phyloP scores from a whole-genome alignment of 23 red algal genomes.

The Gracilaria gracilis region DNA sequence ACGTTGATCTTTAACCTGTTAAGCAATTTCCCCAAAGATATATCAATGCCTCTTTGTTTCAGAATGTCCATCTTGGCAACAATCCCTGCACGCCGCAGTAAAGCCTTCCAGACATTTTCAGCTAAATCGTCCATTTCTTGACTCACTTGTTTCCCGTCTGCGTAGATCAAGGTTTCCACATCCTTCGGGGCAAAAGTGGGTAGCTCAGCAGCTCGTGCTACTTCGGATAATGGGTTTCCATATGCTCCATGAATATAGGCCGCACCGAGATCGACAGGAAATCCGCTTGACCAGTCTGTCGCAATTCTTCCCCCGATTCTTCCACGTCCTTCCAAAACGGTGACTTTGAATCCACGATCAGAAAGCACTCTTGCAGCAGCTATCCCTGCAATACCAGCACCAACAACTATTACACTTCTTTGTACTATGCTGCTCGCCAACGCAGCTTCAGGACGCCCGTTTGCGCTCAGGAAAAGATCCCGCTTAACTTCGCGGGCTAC shows the following conservation, averaged over 20 bases:
- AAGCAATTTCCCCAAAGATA: conserved; percentile 63
- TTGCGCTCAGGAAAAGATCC: conserved; percentile 4
- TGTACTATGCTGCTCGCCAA: conserved; percentile 8
- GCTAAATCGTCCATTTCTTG: conserved; percentile 28
- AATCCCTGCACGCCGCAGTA: conserved; percentile 44
- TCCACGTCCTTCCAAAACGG: conserved; percentile 84
- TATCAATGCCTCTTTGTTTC: conserved; percentile 39
- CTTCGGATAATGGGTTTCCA: conserved; percentile 83
- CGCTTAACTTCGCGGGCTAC: background rate
- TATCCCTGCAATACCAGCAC: conserved; percentile 94
- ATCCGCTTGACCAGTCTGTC: conserved; percentile 79
- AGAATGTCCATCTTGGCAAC: conserved; percentile 45
- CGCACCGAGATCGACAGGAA: conserved; percentile 88
- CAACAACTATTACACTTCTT: conserved; percentile 88
- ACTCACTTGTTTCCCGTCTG: conserved; percentile 44
- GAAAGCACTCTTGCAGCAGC: conserved; percentile 82
- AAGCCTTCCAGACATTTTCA: conserved; percentile 64
- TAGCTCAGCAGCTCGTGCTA: conserved; percentile 65
- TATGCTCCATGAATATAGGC: conserved; percentile 85
- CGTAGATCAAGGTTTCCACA: conserved; percentile 52
- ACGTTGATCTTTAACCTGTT: conserved; percentile 57
- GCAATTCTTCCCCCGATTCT: conserved; percentile 88
- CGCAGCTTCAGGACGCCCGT: background rate
- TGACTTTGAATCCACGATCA: conserved; percentile 81
- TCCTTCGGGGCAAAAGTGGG: conserved; percentile 56